phyloP scores from a whole-genome alignment of 139 green algal species.

The Chlorella sp. region DNA sequence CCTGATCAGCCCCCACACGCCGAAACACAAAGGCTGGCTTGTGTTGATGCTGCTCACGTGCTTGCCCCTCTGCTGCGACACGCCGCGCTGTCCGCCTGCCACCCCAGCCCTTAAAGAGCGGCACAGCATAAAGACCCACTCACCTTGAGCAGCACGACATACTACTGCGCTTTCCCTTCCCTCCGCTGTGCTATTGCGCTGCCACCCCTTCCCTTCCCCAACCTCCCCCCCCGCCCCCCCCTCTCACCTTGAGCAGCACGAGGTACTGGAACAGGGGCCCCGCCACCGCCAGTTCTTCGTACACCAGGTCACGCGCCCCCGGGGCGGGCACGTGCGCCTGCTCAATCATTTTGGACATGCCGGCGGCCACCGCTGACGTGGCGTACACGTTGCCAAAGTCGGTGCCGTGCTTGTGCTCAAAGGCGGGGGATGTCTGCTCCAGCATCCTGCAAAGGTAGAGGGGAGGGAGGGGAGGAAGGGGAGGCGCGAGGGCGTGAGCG shows the following conservation, averaged over 20 bases:
- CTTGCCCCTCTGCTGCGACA: too few species aligned
- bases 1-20: too few species aligned
- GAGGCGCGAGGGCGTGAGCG: neutral
- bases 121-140: too few species aligned
- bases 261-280: conserved; percentile 40
- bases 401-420: conserved; percentile 13
- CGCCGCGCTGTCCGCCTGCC: too few species aligned
- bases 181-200: neutral
- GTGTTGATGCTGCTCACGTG: too few species aligned
- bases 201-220: conserved; percentile 6
- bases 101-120: too few species aligned
- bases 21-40: too few species aligned
- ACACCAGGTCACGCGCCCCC: neutral
- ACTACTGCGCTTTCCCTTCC: neutral
- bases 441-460: conserved; percentile 50
- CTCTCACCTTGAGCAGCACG: conserved; percentile 32
- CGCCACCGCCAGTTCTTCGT: conserved; percentile 13
- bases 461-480: neutral
- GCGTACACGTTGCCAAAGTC: conserved; percentile 54
- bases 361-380: neutral
- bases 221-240: neutral
- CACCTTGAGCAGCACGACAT: too few species aligned
- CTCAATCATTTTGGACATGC: conserved; percentile 20
- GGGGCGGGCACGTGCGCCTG: conserved; percentile 1
- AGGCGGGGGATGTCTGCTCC: conserved; percentile 38